A percentile compares a stretch with the other conserved stretches of the same genome.
phyloP scores from a whole-genome alignment of 2,329 filamentous ascomycete species.

The Colletotrichum plurivorum region DNA sequence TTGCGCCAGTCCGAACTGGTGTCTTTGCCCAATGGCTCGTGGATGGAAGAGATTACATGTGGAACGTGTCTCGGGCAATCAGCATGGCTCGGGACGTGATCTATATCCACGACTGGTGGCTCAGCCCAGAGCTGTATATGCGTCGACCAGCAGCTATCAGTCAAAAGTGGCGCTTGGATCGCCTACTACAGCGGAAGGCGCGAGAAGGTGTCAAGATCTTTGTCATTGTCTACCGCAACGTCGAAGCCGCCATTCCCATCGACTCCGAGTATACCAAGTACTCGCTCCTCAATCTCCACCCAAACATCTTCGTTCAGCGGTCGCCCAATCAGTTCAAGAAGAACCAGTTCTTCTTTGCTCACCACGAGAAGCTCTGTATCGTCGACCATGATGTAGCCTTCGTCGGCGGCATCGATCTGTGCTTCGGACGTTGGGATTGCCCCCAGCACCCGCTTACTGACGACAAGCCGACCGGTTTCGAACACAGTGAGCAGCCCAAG shows the following conservation, averaged over 20 bases:
- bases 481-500: conserved; percentile 81
- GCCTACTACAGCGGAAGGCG: conserved; percentile 93
- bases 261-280: conserved; percentile 99
- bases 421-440: conserved; percentile 97
- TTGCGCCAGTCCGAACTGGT: conserved; percentile 87
- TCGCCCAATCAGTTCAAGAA: conserved; percentile 99
- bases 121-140: conserved; percentile 96
- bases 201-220: conserved; percentile 97
- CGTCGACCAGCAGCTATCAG: conserved; percentile 93
- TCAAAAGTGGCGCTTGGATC: conserved; percentile 96
- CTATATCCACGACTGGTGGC: conserved; percentile 99
- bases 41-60: conserved; percentile 98
- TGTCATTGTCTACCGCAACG: conserved; percentile 97
- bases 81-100: conserved; percentile 98
- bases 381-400: conserved; percentile 97
- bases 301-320: conserved; percentile 95
- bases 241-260: conserved; percentile 96
- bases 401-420: conserved; percentile 94
- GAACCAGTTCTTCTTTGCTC: conserved; percentile 99
- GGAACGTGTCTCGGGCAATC: conserved; percentile 97
- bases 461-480: conserved; percentile 96
- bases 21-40: conserved; percentile 97
- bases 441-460: conserved; percentile 92
- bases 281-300: conserved; percentile 93
- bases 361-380: conserved; percentile 98